phyloP scores from a whole-genome alignment of 1,284 basidiomycete genomes.

The Anthracocystis panici-leucophaei region DNA sequence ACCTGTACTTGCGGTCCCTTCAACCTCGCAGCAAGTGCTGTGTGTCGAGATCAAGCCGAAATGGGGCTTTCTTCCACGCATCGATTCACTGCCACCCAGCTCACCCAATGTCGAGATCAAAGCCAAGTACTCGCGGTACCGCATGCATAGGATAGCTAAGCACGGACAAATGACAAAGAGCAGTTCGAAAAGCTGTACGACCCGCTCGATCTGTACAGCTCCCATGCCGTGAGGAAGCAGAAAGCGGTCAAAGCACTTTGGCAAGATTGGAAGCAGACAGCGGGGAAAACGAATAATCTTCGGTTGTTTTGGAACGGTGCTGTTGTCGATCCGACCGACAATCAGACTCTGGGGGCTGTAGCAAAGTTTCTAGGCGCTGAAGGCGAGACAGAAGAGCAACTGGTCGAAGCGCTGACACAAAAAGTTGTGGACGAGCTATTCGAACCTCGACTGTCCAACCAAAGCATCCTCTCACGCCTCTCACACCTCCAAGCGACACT shows the following conservation, averaged over 20 bases:
- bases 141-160: constrained; percentile 41
- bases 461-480: constrained; percentile 74
- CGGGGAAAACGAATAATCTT: constrained; percentile 41
- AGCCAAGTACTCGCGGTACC: constrained; percentile 33
- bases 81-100: constrained; percentile 20
- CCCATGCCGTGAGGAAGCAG: constrained; percentile 8
- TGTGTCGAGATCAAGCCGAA: constrained; percentile 54
- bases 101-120: constrained; percentile 47
- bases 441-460: neutral
- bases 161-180: constrained; percentile 5
- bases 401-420: constrained; percentile 10
- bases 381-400: neutral
- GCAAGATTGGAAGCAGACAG: constrained; percentile 25
- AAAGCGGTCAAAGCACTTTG: constrained; percentile 37
- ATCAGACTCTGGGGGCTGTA: neutral
- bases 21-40: constrained; percentile 12
- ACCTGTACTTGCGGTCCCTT: neutral
- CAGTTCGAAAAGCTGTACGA: constrained; percentile 40
- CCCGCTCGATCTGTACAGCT: constrained; percentile 48
- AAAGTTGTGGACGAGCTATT: constrained; percentile 18
- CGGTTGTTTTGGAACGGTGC: constrained; percentile 49
- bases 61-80: constrained; percentile 43
- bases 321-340: constrained; percentile 19
- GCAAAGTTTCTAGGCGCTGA: constrained; percentile 14
- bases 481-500: constrained; percentile 80